Conservation (phyloP, 371 early-diverging fungal genomes). For the Apophysomyces sp. region DNA sequence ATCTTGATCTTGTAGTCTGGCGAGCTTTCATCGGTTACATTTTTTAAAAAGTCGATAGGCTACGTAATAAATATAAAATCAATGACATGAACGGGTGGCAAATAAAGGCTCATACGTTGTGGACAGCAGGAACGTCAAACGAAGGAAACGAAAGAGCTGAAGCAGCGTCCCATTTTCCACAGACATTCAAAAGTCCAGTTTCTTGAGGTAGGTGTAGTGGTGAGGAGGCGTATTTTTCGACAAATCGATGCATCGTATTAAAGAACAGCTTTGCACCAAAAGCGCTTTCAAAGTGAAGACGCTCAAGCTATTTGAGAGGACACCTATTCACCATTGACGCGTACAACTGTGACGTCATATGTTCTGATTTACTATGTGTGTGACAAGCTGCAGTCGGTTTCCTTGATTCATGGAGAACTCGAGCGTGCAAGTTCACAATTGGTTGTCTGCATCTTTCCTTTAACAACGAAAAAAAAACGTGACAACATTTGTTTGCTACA, state of each 20-base stretch:
- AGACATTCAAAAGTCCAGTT: constrained; percentile 26
- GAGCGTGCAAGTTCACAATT: no score
- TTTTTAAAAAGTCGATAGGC: constrained; percentile 67
- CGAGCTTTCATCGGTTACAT: constrained; percentile 59
- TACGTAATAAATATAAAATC: constrained; percentile 15
- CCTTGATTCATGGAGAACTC: no score
- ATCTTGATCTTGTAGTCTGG: constrained; percentile 78
- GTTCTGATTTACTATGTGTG: no score
- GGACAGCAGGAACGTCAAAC: constrained; percentile 72
- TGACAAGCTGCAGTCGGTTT: no score
- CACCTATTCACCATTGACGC: no score
- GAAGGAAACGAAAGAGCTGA: constrained; percentile 67
- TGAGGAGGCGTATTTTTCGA: constrained; percentile 54
- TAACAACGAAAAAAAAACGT: no score
- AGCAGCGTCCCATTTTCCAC: constrained; percentile 63
- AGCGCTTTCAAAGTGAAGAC: no score
- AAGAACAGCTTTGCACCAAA: neutral
- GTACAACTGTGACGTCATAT: no score
- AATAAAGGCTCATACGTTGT: constrained; percentile 55
- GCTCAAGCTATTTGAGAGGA: no score
- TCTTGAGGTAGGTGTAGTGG: constrained; percentile 39
- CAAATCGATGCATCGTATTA: constrained; percentile 54
- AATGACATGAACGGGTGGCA: neutral
- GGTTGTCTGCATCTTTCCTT: no score
- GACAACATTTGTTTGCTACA: no score